phyloP scores from a whole-genome alignment of 2,329 filamentous ascomycete genomes.

The Neofusicoccum cordaticola region DNA sequence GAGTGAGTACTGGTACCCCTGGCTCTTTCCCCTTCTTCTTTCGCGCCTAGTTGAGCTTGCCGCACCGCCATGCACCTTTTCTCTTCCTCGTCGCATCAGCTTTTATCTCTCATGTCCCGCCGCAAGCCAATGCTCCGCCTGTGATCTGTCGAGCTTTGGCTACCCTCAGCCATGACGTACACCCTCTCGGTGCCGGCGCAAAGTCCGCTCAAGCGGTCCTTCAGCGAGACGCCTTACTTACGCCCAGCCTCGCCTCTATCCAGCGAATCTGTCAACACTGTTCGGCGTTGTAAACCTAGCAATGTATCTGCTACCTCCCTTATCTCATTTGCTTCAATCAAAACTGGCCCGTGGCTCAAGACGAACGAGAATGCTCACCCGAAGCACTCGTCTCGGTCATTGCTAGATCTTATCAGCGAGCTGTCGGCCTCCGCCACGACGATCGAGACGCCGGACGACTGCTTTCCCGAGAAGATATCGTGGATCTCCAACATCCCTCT shows the following conservation, averaged over 20 bases:
- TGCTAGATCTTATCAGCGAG: slow-evolving; percentile 31
- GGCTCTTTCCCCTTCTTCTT: not conserved
- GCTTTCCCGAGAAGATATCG: slow-evolving; percentile 1
- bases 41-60: slow-evolving; percentile 2
- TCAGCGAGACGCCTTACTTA: slow-evolving; percentile 40
- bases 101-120: slow-evolving; percentile 14
- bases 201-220: slow-evolving; percentile 41
- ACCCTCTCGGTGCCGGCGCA: slow-evolving; percentile 39
- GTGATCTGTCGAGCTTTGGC: slow-evolving; percentile 6
- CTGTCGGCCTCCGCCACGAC: slow-evolving; percentile 11
- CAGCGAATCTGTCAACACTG: slow-evolving; percentile 12
- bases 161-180: slow-evolving; percentile 33
- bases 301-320: slow-evolving; percentile 34
- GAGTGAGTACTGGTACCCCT: not conserved
- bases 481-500: slow-evolving; percentile 13
- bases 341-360: slow-evolving; percentile 25
- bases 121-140: not conserved
- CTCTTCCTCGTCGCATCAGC: not conserved
- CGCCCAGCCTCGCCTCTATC: slow-evolving; percentile 32
- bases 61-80: not conserved
- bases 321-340: slow-evolving; percentile 29
- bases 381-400: slow-evolving; percentile 29
- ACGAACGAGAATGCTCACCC: slow-evolving; percentile 35
- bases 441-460: not conserved
- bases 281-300: slow-evolving; percentile 17